Conservation (phyloP, 1,139 yeast genomes). For the Debaryomyces robertsiae region DNA sequence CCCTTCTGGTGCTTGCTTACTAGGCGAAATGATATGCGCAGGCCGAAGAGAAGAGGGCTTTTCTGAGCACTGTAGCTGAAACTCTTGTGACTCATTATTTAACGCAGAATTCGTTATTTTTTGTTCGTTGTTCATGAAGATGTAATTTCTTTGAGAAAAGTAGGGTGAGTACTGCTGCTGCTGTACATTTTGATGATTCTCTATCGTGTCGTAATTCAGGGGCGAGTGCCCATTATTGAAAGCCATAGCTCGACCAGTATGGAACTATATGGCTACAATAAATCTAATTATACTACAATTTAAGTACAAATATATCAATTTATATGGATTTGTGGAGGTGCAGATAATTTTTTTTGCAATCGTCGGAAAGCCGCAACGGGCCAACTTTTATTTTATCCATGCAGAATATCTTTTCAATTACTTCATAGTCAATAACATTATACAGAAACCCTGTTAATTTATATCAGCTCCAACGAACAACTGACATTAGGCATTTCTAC, state of each 20-base stretch:
- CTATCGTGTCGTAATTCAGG: slow-evolving; percentile 5
- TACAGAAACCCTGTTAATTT: too few species aligned
- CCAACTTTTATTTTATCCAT: too few species aligned
- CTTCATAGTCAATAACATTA: too few species aligned
- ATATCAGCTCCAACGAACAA: too few species aligned
- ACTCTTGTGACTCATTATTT: slow-evolving; percentile 10
- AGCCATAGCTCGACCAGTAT: slow-evolving; percentile 5
- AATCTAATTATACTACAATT: slow-evolving; percentile 2
- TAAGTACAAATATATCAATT: background rate
- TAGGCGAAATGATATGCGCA: slow-evolving; percentile 18
- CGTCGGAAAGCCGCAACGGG: slow-evolving; percentile 5
- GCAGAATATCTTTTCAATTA: too few species aligned
- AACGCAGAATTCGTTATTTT: slow-evolving; percentile 8
- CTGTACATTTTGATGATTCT: slow-evolving; percentile 6
- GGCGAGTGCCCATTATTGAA: slow-evolving; percentile 8
- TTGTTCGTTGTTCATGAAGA: slow-evolving; percentile 10
- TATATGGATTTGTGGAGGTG: slow-evolving; percentile 10
- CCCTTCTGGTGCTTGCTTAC: slow-evolving; percentile 19
- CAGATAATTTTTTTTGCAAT: slow-evolving; percentile 9
- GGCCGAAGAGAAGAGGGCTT: slow-evolving; percentile 11
- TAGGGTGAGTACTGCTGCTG: slow-evolving; percentile 10
- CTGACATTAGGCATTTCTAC: too few species aligned
- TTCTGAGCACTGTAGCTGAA: slow-evolving; percentile 11
- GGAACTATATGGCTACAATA: slow-evolving; percentile 5
- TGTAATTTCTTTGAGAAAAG: slow-evolving; percentile 12